phyloP scores from a whole-genome alignment of 2,329 filamentous ascomycete species.

The Phoma sp. region DNA sequence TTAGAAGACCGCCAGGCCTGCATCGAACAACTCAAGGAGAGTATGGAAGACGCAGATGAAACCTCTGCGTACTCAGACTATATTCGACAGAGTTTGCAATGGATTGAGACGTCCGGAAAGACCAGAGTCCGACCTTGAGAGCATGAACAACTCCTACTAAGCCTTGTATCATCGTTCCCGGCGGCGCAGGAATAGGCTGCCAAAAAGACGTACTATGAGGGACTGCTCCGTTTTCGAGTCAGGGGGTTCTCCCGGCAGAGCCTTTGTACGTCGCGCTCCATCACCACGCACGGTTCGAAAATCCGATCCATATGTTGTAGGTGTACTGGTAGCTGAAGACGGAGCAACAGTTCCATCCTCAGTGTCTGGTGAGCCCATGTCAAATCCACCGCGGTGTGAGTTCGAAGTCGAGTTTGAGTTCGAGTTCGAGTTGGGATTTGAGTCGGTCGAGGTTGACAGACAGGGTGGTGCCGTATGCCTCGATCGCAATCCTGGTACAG shows the following conservation, averaged over 20 bases:
- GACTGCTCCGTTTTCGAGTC: conserved; percentile 6
- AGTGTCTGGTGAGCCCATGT: neutral
- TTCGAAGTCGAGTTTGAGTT: neutral
- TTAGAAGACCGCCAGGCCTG: conserved; percentile 12
- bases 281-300: conserved; percentile 7
- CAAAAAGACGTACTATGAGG: conserved; percentile 3
- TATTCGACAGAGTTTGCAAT: conserved; percentile 21
- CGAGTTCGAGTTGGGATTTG: neutral
- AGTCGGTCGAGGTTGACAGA: conserved; percentile 6
- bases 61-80: conserved; percentile 2
- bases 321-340: neutral
- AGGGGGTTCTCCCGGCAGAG: conserved; percentile 6
- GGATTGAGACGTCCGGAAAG: conserved; percentile 19
- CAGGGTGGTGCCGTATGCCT: conserved; percentile 1
- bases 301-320: conserved; percentile 3
- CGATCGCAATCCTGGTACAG: neutral
- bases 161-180: neutral
- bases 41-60: conserved; percentile 6
- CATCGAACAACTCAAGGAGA: conserved; percentile 15
- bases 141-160: neutral
- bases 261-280: neutral
- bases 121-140: neutral
- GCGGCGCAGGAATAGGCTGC: neutral
- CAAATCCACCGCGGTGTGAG: neutral
- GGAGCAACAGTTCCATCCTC: neutral